Evolutionary conservation across 371 early-diverging fungal species (phyloP).

Genomic region (Mortierella sp.): DNA sequence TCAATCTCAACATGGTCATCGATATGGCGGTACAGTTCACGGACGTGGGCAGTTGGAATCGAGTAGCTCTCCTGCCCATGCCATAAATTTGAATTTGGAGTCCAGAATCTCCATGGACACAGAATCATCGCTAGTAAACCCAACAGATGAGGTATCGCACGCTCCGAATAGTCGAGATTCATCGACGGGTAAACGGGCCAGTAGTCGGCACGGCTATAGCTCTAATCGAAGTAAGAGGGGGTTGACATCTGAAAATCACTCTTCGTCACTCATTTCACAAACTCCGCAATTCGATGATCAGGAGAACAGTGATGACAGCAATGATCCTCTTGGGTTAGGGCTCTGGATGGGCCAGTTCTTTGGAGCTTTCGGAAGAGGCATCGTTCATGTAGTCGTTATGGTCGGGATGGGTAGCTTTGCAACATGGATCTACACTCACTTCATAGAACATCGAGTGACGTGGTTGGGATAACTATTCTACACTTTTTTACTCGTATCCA

Average conservation of each 20-base stretch:
- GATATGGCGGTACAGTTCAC: neutral
- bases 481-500: neutral
- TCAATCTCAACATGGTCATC: neutral
- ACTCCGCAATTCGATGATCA: neutral
- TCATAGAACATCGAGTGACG: constrained; percentile 26
- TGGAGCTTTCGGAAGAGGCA: constrained; percentile 23
- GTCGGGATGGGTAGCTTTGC: constrained; percentile 40
- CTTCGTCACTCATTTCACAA: neutral
- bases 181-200: no score
- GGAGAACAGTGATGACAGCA: neutral
- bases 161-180: no score
- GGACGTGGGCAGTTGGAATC: neutral
- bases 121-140: no score
- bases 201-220: neutral
- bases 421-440: constrained; percentile 37
- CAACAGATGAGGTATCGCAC: no score
- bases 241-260: neutral
- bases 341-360: constrained; percentile 35
- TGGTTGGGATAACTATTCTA: constrained; percentile 14
- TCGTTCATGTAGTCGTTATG: constrained; percentile 31
- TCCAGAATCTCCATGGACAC: neutral
- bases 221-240: neutral
- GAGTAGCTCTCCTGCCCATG: neutral
- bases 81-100: constrained; percentile 6
- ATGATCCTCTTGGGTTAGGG: constrained; percentile 38